These are phyloP conservation scores for Cercospora berteroae DNA, from an alignment of 2,329 filamentous ascomycete genomes.

Conservation along the genomic window DNA sequence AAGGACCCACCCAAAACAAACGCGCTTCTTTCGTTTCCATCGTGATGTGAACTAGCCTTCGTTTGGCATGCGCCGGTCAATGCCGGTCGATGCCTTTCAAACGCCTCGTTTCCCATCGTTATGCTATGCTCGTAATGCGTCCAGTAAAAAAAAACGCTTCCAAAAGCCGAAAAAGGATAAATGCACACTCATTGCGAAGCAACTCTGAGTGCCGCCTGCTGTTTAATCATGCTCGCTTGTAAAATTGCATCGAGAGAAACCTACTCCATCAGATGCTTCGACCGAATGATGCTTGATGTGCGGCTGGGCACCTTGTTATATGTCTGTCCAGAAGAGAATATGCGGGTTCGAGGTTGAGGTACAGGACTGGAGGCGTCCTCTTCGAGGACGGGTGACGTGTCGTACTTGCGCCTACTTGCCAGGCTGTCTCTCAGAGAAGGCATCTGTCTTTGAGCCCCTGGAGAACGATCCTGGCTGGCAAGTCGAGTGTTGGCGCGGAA, in stretches of 20 bases:
- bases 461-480: conserved; percentile 18
- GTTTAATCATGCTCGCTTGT: conserved; percentile 7
- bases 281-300: conserved; percentile 10
- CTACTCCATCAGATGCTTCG: conserved; percentile 22
- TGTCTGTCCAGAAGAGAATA: conserved; percentile 6
- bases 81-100: neutral
- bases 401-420: conserved; percentile 17
- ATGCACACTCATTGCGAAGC: conserved; percentile 1
- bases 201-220: neutral
- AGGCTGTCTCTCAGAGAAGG: conserved; percentile 19
- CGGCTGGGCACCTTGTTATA: conserved; percentile 10
- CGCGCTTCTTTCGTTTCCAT: neutral
- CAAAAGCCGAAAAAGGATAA: neutral
- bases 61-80: neutral
- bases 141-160: conserved; percentile 8
- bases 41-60: neutral
- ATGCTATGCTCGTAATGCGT: conserved; percentile 7
- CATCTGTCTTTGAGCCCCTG: conserved; percentile 14
- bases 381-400: conserved; percentile 18
- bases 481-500: conserved; percentile 29
- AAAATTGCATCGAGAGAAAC: conserved; percentile 17
- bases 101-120: neutral
- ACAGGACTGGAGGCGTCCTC: conserved; percentile 8
- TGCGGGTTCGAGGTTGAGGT: neutral
- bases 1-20: conserved; percentile 3